phyloP scores from a whole-genome alignment of 495 filamentous ascomycete species.

The Aspergillus panamensis region DNA sequence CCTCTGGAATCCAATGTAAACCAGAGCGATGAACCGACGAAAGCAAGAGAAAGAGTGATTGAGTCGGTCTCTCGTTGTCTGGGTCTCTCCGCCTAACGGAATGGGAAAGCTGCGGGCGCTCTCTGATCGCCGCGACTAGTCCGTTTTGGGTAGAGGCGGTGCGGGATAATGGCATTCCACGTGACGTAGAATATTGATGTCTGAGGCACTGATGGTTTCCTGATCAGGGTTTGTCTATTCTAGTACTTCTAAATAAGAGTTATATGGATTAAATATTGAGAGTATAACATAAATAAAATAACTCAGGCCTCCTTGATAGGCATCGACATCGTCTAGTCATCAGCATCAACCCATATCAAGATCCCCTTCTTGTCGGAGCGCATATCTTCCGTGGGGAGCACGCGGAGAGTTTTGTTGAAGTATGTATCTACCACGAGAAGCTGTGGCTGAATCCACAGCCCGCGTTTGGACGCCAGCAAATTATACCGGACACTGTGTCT shows the following conservation, averaged over 20 bases:
- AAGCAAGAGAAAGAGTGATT: constrained; percentile 1
- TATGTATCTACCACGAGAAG: constrained; percentile 80
- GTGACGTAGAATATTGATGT: constrained; percentile 19
- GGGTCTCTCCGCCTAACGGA: constrained; percentile 23
- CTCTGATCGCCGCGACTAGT: constrained; percentile 34
- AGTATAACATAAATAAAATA: not conserved
- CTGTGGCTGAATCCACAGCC: constrained; percentile 67
- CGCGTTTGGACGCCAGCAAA: constrained; percentile 55
- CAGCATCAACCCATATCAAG: constrained; percentile 60
- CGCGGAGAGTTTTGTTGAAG: constrained; percentile 79
- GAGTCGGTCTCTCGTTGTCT: not conserved
- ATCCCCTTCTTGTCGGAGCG: constrained; percentile 69
- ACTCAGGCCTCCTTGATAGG: not conserved
- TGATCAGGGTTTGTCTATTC: not conserved
- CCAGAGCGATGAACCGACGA: not conserved
- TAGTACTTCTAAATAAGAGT: not conserved
- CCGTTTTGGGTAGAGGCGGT: constrained; percentile 21
- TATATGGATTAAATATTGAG: not conserved
- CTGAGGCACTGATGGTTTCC: not conserved
- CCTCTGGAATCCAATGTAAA: not conserved
- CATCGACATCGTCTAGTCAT: constrained; percentile 31
- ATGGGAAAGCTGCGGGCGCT: constrained; percentile 31
- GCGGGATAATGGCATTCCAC: constrained; percentile 34
- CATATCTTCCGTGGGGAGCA: constrained; percentile 70
- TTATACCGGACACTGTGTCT: constrained; percentile 66